Percentiles rank a stretch among this genome's conserved stretches.
Evolutionary conservation across 2,329 filamentous ascomycete species (phyloP).

Genomic region (Bimuria novae-zelandiae): DNA sequence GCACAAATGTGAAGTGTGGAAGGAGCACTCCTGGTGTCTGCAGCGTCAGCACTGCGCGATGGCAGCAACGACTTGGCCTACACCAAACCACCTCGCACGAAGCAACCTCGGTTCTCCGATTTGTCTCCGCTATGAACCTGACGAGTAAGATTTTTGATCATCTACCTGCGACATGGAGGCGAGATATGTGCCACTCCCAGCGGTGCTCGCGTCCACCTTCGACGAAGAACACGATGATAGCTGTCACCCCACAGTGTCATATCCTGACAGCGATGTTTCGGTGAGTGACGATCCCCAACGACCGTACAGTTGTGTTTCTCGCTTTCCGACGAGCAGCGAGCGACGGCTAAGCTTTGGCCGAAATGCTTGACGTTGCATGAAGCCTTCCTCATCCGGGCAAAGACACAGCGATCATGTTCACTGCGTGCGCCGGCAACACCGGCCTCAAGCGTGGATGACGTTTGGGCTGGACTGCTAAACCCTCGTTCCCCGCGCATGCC

Average conservation of each 20-base stretch:
- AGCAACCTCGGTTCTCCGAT: no score
- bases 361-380: neutral
- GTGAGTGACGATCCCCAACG: neutral
- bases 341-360: slow-evolving; percentile 1
- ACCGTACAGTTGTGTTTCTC: no score
- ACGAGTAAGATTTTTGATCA: no score
- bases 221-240: neutral
- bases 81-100: no score
- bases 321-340: neutral
- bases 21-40: no score
- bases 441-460: neutral
- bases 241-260: neutral
- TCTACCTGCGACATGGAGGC: neutral
- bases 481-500: neutral
- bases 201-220: neutral
- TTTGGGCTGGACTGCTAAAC: no score
- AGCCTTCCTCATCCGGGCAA: neutral
- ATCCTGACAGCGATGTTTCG: neutral
- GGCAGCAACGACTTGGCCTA: no score
- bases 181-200: slow-evolving; percentile 5
- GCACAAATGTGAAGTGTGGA: no score
- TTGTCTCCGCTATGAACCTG: no score
- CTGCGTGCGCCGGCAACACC: neutral
- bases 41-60: no score
- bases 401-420: neutral